phyloP scores from a whole-genome alignment of 768 basidiomycete species.

The Lactarius hatsudake region DNA sequence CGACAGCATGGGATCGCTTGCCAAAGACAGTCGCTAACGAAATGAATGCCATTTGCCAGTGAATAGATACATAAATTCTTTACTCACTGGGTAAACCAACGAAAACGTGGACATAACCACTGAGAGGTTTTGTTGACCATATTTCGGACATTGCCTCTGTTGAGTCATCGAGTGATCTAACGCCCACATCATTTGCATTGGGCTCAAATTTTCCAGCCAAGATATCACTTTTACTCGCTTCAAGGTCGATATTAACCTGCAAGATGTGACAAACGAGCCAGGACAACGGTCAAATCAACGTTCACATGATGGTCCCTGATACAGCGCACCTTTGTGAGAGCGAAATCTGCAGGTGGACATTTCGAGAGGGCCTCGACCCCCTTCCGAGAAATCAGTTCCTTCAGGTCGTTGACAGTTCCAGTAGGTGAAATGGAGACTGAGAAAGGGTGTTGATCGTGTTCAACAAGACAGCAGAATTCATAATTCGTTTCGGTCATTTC shows the following conservation, averaged over 20 bases:
- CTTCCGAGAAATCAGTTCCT: background rate
- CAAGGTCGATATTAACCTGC: too few relatives aligned
- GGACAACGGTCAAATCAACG: background rate
- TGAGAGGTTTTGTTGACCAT: background rate
- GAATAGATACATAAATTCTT: background rate
- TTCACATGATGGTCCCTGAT: background rate
- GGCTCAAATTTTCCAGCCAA: too few relatives aligned
- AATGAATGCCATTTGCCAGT: background rate
- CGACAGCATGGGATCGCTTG: background rate
- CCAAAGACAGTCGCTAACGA: background rate
- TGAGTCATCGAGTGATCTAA: background rate
- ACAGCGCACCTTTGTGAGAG: background rate
- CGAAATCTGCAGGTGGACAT: background rate
- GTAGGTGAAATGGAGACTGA: background rate
- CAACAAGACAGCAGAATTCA: background rate
- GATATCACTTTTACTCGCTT: too few relatives aligned
- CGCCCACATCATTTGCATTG: too few relatives aligned
- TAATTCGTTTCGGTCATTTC: background rate
- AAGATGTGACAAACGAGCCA: too few relatives aligned
- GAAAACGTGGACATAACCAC: background rate
- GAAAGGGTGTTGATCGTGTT: background rate
- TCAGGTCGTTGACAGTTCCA: background rate
- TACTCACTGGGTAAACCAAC: background rate
- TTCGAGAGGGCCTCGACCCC: background rate
- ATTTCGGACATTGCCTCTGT: background rate